These are phyloP conservation scores for Pelargonium cotyledonis DNA, from an alignment of 441 rosid species.

Conservation along the genomic window DNA sequence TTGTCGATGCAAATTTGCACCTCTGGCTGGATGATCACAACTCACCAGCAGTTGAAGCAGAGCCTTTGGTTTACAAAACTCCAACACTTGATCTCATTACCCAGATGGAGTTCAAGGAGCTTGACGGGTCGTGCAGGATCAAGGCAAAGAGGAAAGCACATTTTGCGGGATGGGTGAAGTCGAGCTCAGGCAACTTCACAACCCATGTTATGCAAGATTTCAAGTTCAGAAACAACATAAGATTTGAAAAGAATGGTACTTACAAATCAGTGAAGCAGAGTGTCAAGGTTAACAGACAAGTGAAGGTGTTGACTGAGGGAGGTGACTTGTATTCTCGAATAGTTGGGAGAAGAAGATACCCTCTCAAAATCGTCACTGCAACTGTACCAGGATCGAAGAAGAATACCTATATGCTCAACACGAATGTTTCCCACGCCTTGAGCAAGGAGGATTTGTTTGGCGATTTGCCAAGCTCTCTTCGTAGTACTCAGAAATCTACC, in stretches of 20 bases:
- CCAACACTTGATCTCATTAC: conserved; percentile 31
- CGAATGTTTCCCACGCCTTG: conserved; percentile 56
- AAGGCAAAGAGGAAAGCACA: conserved; percentile 41
- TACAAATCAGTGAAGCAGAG: conserved; percentile 43
- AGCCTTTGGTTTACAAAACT: conserved; percentile 23
- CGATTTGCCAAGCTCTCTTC: conserved; percentile 18
- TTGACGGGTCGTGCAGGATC: conserved; percentile 56
- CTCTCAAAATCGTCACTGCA: conserved; percentile 44
- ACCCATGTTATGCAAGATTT: conserved; percentile 34
- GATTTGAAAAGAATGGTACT: conserved; percentile 39
- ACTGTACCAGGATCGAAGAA: conserved; percentile 37
- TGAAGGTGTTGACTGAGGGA: conserved; percentile 32
- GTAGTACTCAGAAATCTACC: conserved; percentile 39
- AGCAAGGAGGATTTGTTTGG: conserved; percentile 31
- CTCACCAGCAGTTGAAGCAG: conserved; percentile 34
- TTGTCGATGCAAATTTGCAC: conserved; percentile 76
- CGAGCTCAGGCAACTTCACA: conserved; percentile 57
- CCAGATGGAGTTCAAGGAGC: conserved; percentile 31
- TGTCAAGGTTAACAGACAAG: conserved; percentile 31
- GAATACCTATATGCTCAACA: conserved; percentile 35
- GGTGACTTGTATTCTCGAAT: conserved; percentile 25
- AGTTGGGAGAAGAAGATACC: conserved; percentile 31
- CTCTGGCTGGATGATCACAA: conserved; percentile 53
- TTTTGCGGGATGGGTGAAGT: conserved; percentile 61
- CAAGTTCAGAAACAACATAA: conserved; percentile 35